These are phyloP conservation scores for Suillus hirtellus DNA, from an alignment of 768 basidiomycete species.

Conservation along the genomic window DNA sequence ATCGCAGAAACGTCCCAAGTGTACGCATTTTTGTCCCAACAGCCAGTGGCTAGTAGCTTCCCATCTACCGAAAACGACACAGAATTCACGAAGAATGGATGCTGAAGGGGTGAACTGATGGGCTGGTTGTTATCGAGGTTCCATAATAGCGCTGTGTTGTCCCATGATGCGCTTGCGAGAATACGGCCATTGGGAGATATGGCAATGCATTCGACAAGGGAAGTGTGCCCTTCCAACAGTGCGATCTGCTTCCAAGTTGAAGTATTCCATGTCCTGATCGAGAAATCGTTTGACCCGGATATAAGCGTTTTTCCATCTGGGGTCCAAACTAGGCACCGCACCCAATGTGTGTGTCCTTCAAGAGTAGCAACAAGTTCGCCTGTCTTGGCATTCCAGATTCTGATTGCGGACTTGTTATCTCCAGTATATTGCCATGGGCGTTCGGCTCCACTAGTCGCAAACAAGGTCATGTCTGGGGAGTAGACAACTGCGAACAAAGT, in stretches of 20 bases:
- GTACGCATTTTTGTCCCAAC: neutral
- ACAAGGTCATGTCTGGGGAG: neutral
- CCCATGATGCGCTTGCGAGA: neutral
- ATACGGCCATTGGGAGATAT: neutral
- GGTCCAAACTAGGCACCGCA: neutral
- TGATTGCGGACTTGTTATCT: neutral
- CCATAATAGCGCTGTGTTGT: neutral
- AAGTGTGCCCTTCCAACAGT: neutral
- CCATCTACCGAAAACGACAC: neutral
- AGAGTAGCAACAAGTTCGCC: neutral
- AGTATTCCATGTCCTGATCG: neutral
- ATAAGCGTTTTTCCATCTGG: neutral
- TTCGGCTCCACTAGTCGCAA: neutral
- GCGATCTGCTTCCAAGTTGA: neutral
- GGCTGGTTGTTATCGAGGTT: neutral
- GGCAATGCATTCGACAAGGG: fast-evolving
- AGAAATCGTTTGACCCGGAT: fast-evolving
- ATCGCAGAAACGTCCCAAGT: neutral
- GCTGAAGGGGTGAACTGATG: neutral
- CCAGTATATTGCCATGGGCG: no score
- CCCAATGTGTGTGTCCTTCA: neutral
- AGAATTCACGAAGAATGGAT: fast-evolving
- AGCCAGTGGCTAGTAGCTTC: neutral
- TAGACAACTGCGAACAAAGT: neutral
- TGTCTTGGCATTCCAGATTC: neutral